phyloP scores from a whole-genome alignment of 2,329 filamentous ascomycete species.

The Sporothrix brasiliensis region DNA sequence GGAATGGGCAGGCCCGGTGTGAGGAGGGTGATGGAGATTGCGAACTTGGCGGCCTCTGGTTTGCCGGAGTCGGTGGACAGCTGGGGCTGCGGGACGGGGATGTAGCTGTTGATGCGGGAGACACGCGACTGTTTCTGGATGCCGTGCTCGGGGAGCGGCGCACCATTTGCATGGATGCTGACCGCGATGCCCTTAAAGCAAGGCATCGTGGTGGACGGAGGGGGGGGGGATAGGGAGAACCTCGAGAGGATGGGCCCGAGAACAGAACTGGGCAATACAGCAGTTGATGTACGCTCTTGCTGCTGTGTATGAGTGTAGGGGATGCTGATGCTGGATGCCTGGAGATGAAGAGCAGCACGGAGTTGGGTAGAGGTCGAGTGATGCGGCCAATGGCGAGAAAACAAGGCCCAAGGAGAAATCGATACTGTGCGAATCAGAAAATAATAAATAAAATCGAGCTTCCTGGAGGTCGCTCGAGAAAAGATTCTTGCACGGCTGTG shows the following conservation, averaged over 20 bases:
- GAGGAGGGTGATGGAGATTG: constrained; percentile 94
- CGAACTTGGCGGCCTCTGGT: constrained; percentile 92
- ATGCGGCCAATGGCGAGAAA: background rate
- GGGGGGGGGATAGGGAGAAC: background rate
- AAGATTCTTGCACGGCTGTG: background rate
- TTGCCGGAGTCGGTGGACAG: constrained; percentile 71
- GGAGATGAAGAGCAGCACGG: background rate
- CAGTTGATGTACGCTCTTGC: background rate
- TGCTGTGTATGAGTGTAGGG: background rate
- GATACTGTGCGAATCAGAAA: background rate
- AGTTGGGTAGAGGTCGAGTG: background rate
- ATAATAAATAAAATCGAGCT: background rate
- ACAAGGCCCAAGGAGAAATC: background rate
- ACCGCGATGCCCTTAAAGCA: constrained; percentile 99
- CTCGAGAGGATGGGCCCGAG: background rate
- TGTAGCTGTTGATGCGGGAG: constrained; percentile 94
- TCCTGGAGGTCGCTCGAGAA: background rate
- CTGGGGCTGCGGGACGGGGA: constrained; percentile 88
- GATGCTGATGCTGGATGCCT: background rate
- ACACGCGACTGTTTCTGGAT: constrained; percentile 91
- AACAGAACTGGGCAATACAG: background rate
- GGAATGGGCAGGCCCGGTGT: constrained; percentile 87
- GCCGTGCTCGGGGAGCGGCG: constrained; percentile 88
- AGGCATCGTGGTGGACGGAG: constrained; percentile 62
- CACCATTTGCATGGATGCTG: constrained; percentile 81